phyloP scores from a whole-genome alignment of 2,329 filamentous ascomycete genomes.

The Raffaelea arxii region DNA sequence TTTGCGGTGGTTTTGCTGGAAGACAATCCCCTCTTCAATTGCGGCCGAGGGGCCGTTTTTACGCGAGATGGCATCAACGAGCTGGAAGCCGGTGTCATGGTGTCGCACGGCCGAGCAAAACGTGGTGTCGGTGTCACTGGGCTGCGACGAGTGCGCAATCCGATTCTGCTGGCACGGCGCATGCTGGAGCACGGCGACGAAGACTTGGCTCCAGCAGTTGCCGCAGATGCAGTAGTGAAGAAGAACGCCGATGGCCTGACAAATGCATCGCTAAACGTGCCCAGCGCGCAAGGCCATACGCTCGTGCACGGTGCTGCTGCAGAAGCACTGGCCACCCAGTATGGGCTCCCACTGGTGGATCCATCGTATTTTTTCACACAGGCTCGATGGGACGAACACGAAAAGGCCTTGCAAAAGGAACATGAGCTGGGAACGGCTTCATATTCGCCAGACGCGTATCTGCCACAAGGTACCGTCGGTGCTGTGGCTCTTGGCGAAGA shows the following conservation, averaged over 20 bases:
- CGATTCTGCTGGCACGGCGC: slow-evolving; percentile 61
- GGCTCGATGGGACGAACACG: slow-evolving; percentile 61
- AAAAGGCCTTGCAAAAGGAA: slow-evolving; percentile 39
- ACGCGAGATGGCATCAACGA: slow-evolving; percentile 75
- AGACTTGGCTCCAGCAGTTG: slow-evolving; percentile 31
- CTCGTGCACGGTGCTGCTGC: slow-evolving; percentile 47
- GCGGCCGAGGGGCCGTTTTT: slow-evolving; percentile 76
- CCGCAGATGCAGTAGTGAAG: slow-evolving; percentile 40
- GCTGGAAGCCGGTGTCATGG: slow-evolving; percentile 82
- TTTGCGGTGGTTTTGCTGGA: slow-evolving; percentile 69
- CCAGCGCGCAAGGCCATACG: slow-evolving; percentile 40
- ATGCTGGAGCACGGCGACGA: slow-evolving; percentile 59
- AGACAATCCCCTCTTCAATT: slow-evolving; percentile 75
- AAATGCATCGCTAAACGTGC: slow-evolving; percentile 12
- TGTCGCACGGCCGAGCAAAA: slow-evolving; percentile 62
- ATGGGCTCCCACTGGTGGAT: slow-evolving; percentile 62
- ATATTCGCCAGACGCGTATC: slow-evolving; percentile 30
- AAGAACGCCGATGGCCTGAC: background rate
- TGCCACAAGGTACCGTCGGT: slow-evolving; percentile 78
- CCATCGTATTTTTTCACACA: slow-evolving; percentile 71
- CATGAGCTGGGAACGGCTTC: slow-evolving; percentile 21
- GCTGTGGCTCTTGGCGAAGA: slow-evolving; percentile 71
- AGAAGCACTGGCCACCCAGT: slow-evolving; percentile 56
- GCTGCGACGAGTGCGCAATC: slow-evolving; percentile 65
- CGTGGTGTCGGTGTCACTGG: slow-evolving; percentile 70